Percentiles rank a stretch among this genome's conserved stretches.
Evolutionary conservation across 2,329 filamentous ascomycete species (phyloP).

Genomic region (Paraphaeosphaeria sporulosa): DNA sequence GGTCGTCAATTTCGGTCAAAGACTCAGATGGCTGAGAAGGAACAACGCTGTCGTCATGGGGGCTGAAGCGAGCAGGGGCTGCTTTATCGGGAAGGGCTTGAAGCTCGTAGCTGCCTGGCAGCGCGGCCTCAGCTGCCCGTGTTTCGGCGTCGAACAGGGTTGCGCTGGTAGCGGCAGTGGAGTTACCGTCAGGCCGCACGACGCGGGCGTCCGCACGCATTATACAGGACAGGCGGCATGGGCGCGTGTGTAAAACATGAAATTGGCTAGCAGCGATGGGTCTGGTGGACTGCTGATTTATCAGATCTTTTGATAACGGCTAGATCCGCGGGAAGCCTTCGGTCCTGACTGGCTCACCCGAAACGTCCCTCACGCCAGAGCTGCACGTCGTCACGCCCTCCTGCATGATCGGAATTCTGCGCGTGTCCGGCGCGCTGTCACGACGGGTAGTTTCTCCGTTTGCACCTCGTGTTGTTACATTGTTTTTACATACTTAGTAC

Average conservation of each 20-base stretch:
- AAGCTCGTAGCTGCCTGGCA: slow-evolving; percentile 41
- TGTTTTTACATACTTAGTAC: slow-evolving; percentile 14
- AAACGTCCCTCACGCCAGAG: slow-evolving; percentile 4
- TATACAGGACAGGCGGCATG: slow-evolving; percentile 24
- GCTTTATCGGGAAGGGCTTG: slow-evolving; percentile 36
- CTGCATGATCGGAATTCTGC: slow-evolving; percentile 4
- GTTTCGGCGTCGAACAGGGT: slow-evolving; percentile 30
- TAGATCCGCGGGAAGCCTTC: slow-evolving; percentile 24
- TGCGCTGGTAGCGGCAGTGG: slow-evolving; percentile 27
- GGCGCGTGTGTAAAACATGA: slow-evolving; percentile 18
- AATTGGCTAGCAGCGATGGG: slow-evolving; percentile 16
- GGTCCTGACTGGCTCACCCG: background rate
- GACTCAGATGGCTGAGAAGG: slow-evolving; percentile 22
- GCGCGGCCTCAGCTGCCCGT: slow-evolving; percentile 26
- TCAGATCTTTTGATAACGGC: slow-evolving; percentile 29
- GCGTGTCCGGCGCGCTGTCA: background rate
- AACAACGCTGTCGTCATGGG: slow-evolving; percentile 39
- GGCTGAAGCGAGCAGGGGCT: slow-evolving; percentile 32
- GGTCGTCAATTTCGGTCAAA: slow-evolving; percentile 26
- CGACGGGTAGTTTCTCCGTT: background rate
- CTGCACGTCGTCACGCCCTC: slow-evolving; percentile 8
- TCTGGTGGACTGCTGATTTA: slow-evolving; percentile 20
- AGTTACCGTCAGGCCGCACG: slow-evolving; percentile 14
- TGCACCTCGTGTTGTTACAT: background rate
- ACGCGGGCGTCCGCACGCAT: slow-evolving; percentile 24